Base-by-base conservation (phyloP, 2,329 filamentous ascomycete genomes). In the Penicillium sp. region DNA sequence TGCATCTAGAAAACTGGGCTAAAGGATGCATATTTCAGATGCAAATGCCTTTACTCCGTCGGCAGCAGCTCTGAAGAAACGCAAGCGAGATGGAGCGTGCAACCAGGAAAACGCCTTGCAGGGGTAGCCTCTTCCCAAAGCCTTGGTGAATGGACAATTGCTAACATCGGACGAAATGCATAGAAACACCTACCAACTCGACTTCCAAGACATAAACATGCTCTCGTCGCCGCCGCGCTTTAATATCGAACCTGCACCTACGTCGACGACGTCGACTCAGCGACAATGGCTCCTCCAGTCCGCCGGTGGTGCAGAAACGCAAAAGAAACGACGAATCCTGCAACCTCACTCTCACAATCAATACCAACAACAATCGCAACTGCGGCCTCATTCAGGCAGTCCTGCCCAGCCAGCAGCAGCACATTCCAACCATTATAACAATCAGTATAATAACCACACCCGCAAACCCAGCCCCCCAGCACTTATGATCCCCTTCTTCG, bases 11-110 rank as follows among this genome's bases (percentile, higher is more conserved):
- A n/a, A 5, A 5, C 18, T 42, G n/a, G n/a, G 2, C 18, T 18
- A 9, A 20, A 45, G 18, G 12, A 58, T 58, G 56, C 51, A 58
- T 16, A 58, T 58, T 54, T 38, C 50, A 38, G 38, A 58, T 50
- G 30, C 52, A 33, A 45, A 26, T 28, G 28, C 48, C 18, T 55
- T 57, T 14, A 48, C 43, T 8, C 28, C 57, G 23, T 48, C 60
- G 50, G 33, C 61, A 18, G 33, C 57, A 4, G 58, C 51, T 35
- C 38, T 64, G 18, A 66, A 62, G 33, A 69, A 70, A 55, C 57
- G 67, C 24, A 69, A 67, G 43, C 61, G 66, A 49, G 65, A 68
- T 47, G 30, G 11, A 2, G 45, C 58, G 24, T 50, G 60, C n/a
- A 61, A 61, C n/a, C 28, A 51, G 28, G 50, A 61, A n/a, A 54